These are phyloP conservation scores for Xylaria sp. DNA, from an alignment of 2,329 filamentous ascomycete species.

Conservation along the genomic window DNA sequence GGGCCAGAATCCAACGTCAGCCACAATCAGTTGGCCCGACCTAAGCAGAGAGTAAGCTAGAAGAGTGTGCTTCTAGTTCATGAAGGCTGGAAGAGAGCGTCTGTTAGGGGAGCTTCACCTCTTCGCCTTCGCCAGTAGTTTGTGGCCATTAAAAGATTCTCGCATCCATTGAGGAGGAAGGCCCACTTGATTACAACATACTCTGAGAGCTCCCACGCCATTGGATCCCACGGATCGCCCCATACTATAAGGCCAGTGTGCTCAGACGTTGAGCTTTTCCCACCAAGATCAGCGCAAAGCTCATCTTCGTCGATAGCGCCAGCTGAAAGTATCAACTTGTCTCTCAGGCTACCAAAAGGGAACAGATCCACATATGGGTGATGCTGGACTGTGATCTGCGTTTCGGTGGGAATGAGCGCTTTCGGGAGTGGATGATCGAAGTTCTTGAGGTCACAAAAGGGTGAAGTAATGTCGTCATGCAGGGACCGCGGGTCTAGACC, in stretches of 20 bases:
- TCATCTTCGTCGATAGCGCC: background rate
- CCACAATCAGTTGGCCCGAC: background rate
- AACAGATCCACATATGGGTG: background rate
- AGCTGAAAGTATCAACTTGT: background rate
- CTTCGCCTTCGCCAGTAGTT: background rate
- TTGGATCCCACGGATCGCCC: conserved; percentile 21
- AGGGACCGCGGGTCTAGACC: conserved; percentile 18
- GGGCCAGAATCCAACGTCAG: background rate
- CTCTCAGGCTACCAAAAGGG: background rate
- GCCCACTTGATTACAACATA: conserved; percentile 21
- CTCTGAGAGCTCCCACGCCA: conserved; percentile 22
- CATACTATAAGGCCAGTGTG: conserved; percentile 18
- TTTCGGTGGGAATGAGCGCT: background rate
- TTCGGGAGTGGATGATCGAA: background rate
- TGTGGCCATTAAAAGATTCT: background rate
- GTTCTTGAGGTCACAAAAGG: conserved; percentile 3
- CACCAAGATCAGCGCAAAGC: conserved; percentile 1
- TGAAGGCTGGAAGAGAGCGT: background rate
- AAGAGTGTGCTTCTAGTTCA: background rate
- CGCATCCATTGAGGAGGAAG: background rate
- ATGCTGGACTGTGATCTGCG: background rate
- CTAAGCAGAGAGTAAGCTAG: background rate
- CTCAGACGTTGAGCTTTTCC: background rate
- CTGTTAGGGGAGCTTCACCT: background rate
- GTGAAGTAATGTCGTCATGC: conserved; percentile 21